A percentile compares a stretch with the other conserved stretches of the same genome.
phyloP scores from a whole-genome alignment of 768 basidiomycete species.

The Termitomyces heimii region DNA sequence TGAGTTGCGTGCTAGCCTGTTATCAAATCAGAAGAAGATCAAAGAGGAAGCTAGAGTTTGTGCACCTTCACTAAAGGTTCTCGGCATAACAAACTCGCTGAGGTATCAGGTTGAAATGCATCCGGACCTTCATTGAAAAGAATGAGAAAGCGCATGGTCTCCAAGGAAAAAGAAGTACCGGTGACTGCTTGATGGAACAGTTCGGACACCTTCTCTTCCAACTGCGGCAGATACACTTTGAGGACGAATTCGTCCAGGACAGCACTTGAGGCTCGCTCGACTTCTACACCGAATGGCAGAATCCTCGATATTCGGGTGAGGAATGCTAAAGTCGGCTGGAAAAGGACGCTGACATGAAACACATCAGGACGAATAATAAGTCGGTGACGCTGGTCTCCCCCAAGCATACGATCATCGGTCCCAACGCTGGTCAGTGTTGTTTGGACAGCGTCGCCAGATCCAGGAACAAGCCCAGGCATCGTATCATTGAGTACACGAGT shows the following conservation, averaged over 20 bases:
- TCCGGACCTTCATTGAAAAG: slow-evolving; percentile 55
- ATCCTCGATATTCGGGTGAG: slow-evolving; percentile 65
- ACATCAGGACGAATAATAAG: slow-evolving; percentile 86
- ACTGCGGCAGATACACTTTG: slow-evolving; percentile 86
- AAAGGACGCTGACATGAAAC: slow-evolving; percentile 92
- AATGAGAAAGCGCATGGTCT: not conserved
- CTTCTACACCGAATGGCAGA: slow-evolving; percentile 68
- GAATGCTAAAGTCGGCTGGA: slow-evolving; percentile 88
- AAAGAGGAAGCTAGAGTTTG: not conserved
- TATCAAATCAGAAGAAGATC: not conserved
- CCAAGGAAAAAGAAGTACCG: slow-evolving; percentile 32
- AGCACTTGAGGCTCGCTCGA: slow-evolving; percentile 56
- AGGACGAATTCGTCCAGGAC: slow-evolving; percentile 91
- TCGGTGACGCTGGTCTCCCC: slow-evolving; percentile 75
- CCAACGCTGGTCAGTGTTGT: slow-evolving; percentile 53
- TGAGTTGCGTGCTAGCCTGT: slow-evolving; percentile 78
- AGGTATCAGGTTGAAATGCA: slow-evolving; percentile 80
- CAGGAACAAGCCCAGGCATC: slow-evolving; percentile 89
- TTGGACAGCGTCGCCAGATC: slow-evolving; percentile 58
- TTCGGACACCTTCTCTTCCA: slow-evolving; percentile 88
- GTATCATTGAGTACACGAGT: slow-evolving; percentile 80
- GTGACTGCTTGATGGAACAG: slow-evolving; percentile 84
- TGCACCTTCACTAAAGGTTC: slow-evolving; percentile 79
- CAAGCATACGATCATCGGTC: slow-evolving; percentile 69
- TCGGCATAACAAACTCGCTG: slow-evolving; percentile 54